phyloP scores from a whole-genome alignment of 768 basidiomycete genomes.

The Boletales sp. region DNA sequence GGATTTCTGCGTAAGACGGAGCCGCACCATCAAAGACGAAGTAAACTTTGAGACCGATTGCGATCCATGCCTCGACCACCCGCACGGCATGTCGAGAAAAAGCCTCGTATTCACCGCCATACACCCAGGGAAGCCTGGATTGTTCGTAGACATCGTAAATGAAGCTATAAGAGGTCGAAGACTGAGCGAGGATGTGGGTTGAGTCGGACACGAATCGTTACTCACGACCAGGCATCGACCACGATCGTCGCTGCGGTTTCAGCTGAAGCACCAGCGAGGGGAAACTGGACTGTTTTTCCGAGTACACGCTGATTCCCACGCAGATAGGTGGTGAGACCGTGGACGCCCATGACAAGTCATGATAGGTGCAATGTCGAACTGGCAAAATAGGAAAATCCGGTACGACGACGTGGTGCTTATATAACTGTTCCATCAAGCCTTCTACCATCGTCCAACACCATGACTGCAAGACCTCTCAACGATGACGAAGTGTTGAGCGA shows the following conservation, averaged over 20 bases:
- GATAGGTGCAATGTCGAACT: neutral
- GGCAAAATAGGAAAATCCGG: constrained; percentile 3
- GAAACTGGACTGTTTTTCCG: constrained; percentile 35
- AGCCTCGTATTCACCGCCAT: constrained; percentile 73
- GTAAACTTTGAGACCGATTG: constrained; percentile 57
- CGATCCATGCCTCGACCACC: constrained; percentile 65
- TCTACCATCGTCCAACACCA: constrained; percentile 28
- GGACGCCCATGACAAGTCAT: constrained; percentile 43
- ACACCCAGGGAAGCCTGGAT: constrained; percentile 75
- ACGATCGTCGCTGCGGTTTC: constrained; percentile 47
- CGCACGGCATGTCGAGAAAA: constrained; percentile 47
- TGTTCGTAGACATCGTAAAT: constrained; percentile 64
- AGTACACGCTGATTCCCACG: constrained; percentile 42
- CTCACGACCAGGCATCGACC: constrained; percentile 88
- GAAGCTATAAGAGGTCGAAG: constrained; percentile 46
- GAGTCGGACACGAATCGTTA: constrained; percentile 16
- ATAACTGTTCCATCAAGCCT: neutral
- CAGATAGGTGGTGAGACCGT: constrained; percentile 50
- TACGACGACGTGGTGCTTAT: neutral
- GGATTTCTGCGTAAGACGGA: constrained; percentile 15
- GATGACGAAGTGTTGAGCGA: constrained; percentile 95
- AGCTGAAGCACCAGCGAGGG: neutral
- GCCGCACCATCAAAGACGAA: constrained; percentile 80
- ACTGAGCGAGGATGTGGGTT: constrained; percentile 3
- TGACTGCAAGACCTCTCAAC: constrained; percentile 77